Percentiles rank a stretch among this genome's conserved stretches.
These are phyloP conservation scores for Sarocladium brachiariae DNA, from an alignment of 2,329 filamentous ascomycete genomes.

Conservation along the genomic window DNA sequence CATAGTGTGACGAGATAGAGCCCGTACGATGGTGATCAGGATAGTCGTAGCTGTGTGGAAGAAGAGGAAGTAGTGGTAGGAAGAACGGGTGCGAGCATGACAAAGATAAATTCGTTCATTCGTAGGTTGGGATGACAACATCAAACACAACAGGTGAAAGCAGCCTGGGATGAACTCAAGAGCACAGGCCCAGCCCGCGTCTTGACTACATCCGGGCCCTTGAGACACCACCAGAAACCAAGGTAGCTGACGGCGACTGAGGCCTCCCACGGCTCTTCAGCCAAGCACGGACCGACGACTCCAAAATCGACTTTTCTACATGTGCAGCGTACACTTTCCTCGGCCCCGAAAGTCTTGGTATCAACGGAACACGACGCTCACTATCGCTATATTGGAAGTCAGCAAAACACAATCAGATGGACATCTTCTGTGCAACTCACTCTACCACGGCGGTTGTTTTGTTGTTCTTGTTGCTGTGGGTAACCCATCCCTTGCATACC, in stretches of 20 bases:
- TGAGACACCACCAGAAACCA: background rate
- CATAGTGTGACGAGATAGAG: background rate
- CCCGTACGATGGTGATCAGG: too few relatives aligned
- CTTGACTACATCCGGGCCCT: too few relatives aligned
- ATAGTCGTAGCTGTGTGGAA: background rate
- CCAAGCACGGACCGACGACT: background rate
- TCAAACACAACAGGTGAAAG: constrained; percentile 3
- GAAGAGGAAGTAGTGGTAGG: background rate
- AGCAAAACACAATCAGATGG: too few relatives aligned
- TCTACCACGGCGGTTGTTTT: constrained; percentile 50
- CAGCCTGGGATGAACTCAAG: background rate
- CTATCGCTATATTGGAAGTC: constrained; percentile 20
- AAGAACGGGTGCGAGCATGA: constrained; percentile 2
- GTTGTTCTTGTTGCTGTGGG: constrained; percentile 48
- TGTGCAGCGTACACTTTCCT: background rate
- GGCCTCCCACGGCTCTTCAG: background rate
- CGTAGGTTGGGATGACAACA: constrained; percentile 1
- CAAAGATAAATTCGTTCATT: constrained; percentile 7
- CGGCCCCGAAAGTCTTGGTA: background rate
- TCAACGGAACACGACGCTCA: background rate
- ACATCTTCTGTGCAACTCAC: constrained; percentile 39
- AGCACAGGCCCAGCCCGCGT: background rate
- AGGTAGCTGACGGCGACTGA: background rate
- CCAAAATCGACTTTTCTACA: background rate
- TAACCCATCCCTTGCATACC: constrained; percentile 45